Base-by-base conservation (phyloP, 78 protist species). In the Guillardia theta region DNA sequence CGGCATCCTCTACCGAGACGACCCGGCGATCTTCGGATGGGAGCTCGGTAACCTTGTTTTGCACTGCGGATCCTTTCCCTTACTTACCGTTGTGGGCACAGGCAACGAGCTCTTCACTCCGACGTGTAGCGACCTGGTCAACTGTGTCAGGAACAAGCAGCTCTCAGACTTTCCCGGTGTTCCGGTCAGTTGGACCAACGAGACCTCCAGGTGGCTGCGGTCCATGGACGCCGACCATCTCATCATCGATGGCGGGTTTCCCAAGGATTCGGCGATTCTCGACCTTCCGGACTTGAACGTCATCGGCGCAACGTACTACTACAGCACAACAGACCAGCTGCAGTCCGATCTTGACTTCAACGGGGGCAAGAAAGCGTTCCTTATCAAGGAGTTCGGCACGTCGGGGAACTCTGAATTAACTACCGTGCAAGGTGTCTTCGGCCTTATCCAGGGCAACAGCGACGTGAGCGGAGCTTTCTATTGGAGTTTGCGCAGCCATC, bases 401-500 rank as follows among this genome's bases (percentile, higher is more conserved):
- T 4, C 83, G 10, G 83, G 83, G 10, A 1, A 1, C 9, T 70
- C 83, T 24, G 36, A 12, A 36, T 1, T 70, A 4, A 70, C 83
- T 12, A 33, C 41, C 4, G 83, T 70, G 0, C 9, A 12, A 33
- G 36, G 4, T 1, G 22, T 70, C 8, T 24, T 70, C 45, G 45
- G 36, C 46, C 36, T 24, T 3, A 1, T 70, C 3, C 9, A 12
- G 36, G 22, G 36, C 8, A 12, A 24, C 45, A 1, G 36, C 6
- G 9, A 36, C 1, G 22, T 70, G 9, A 43, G 46, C 45, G 83
- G 83, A 4, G 83, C 45, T 12, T 6, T 70, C 46, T 70, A 70
- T 43, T 70, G 83, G 83, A 70, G 83, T 24, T 33, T 70, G 83
- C 83, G 83, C n/a, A n/a, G n/a, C n/a, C n/a, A n/a, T n/a, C n/a